Base-by-base conservation (phyloP, 1,284 basidiomycete genomes). In the Fomitopsis pinicola region DNA sequence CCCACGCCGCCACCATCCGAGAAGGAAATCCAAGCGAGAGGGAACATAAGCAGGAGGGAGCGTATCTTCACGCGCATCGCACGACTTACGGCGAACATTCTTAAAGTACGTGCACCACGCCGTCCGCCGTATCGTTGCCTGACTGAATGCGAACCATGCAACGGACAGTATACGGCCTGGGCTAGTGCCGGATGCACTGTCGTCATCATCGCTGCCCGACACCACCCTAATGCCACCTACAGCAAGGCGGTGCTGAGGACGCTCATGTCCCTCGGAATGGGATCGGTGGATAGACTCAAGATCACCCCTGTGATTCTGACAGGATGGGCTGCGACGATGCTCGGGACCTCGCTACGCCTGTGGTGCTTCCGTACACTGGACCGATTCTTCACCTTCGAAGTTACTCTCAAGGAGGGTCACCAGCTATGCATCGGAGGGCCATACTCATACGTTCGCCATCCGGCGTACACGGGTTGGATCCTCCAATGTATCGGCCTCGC, bases 381-480 rank as follows among this genome's bases (percentile, higher is more conserved):
- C 1, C 68, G 75, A 2, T 73, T 85, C 57, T 86, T 86, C 73
- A 86, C 85, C 0, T 86, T 85, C 69, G 83, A 85, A 62, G 77
- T 86, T 59, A 82, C 82, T 42, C 73, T 86, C 45, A 77, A 80
- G 62, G 80, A 81, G 1, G 69, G 73, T 12, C 85, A 86, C 70
- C 77, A 70, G 36, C 77, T 87, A 57, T 73, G 86, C 64, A 85
- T 82, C 0, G 72, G 70, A 14, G 78, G 84, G 8, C 81, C 79
- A 61, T 87, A 87, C 67, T 67, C 73, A 9, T 78, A 78, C 59
- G 82, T 86, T 45, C 80, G 72, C 2, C 70, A 71, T 55, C 70
- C 70, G 12, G 64, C 67, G n/a, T 71, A 71, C 60, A 63, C 63
- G 15, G 69, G 69, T 17, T 66, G 66, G 14, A 61, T 66, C 48